Evolutionary conservation across 179 eudicot species (phyloP).

Genomic region (Actinidia arguta): DNA sequence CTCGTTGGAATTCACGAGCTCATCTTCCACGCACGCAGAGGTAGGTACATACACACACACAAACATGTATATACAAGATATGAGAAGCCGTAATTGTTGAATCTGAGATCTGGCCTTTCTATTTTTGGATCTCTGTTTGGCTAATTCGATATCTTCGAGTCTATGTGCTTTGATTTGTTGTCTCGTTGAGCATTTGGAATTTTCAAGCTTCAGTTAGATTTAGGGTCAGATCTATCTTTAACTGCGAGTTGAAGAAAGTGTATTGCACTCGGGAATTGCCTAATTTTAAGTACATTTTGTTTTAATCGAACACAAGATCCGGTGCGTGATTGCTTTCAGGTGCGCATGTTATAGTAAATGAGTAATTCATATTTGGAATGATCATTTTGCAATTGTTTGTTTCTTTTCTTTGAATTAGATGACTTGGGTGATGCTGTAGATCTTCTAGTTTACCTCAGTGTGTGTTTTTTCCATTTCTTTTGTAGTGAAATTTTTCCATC

Average conservation of each 20-base stretch:
- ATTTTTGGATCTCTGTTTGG: constrained; percentile 24
- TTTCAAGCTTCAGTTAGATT: constrained; percentile 8
- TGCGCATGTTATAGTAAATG: not conserved
- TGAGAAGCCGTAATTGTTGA: not conserved
- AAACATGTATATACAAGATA: not conserved
- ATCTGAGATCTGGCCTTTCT: constrained; percentile 8
- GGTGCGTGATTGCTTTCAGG: not conserved
- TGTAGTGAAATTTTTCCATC: too few relatives aligned
- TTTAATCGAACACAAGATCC: not conserved
- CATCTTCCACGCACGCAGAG: constrained; percentile 8
- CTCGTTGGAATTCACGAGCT: constrained; percentile 8
- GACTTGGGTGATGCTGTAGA: constrained; percentile 5
- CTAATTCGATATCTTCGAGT: constrained; percentile 21
- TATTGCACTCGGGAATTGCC: not conserved
- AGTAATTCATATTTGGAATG: not conserved
- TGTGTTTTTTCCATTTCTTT: too few relatives aligned
- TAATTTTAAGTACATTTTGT: not conserved
- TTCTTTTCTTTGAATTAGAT: not conserved
- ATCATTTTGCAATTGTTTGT: not conserved
- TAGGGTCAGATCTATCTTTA: constrained; percentile 8
- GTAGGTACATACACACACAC: not conserved
- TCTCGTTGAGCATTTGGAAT: constrained; percentile 10
- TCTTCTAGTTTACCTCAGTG: not conserved
- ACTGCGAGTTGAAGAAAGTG: not conserved
- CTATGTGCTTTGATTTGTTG: constrained; percentile 22